A percentile compares a stretch with the other conserved stretches of the same genome.
Conservation (phyloP, 176 grass and related monocot genomes). For the Puya raimondii region DNA sequence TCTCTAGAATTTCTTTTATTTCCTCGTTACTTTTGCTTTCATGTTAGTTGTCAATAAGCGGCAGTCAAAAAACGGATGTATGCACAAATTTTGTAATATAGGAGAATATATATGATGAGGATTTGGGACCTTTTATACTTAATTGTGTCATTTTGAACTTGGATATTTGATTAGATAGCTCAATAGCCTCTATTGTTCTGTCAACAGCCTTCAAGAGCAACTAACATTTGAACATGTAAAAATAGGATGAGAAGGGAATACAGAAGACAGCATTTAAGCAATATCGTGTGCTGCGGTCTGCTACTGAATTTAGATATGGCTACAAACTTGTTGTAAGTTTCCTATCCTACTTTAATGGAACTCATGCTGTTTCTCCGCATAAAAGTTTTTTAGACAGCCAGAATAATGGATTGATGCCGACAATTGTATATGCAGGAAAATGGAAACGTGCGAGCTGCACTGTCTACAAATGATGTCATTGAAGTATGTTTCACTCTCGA, state of each 20-base stretch:
- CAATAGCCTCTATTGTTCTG: not conserved
- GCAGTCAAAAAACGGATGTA: too few relatives aligned
- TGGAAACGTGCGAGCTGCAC: conserved; percentile 59
- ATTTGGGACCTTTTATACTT: not conserved
- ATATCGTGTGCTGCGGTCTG: conserved; percentile 47
- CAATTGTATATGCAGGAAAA: conserved; percentile 62
- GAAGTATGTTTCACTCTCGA: conserved; percentile 41
- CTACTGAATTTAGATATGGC: conserved; percentile 71
- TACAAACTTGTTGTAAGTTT: conserved; percentile 89
- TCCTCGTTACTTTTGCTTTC: too few relatives aligned
- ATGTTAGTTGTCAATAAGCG: too few relatives aligned
- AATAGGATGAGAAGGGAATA: conserved; percentile 83
- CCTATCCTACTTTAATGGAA: conserved; percentile 5
- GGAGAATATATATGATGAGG: too few relatives aligned
- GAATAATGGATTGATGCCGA: conserved; percentile 1
- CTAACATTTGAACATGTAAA: conserved; percentile 7
- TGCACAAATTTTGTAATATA: too few relatives aligned
- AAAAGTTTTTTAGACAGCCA: not conserved
- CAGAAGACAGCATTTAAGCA: conserved; percentile 57
- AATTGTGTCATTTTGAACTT: not conserved
- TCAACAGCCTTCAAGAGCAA: not conserved
- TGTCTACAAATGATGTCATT: conserved; percentile 55
- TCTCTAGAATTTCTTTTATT: too few relatives aligned
- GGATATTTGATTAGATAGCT: not conserved
- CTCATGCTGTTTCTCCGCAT: not conserved